These are phyloP conservation scores for Borealophlyctis nickersoniae DNA, from an alignment of 192 early-diverging fungal species.

Conservation along the genomic window DNA sequence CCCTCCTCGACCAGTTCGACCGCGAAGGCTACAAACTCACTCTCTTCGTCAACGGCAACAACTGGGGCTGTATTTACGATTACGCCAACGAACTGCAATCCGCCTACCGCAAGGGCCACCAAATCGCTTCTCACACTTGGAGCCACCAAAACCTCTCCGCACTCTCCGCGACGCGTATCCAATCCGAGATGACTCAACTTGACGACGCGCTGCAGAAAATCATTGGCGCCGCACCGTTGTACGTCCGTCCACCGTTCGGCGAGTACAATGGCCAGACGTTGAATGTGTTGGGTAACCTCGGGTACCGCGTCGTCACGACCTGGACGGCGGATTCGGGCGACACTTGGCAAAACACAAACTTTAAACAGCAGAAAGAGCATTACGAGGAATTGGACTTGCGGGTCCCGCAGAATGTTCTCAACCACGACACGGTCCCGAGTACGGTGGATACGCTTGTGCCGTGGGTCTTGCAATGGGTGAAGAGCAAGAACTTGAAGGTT, in stretches of 20 bases:
- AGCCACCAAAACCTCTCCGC: conserved; percentile 54
- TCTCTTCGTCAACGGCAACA: conserved; percentile 62
- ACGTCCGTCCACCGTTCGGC: conserved; percentile 20
- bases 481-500: neutral
- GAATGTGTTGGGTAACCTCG: neutral
- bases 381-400: neutral
- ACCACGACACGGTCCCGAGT: neutral
- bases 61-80: conserved; percentile 36
- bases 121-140: conserved; percentile 60
- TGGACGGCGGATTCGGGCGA: too few species aligned
- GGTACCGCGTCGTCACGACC: too few species aligned
- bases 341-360: too few species aligned
- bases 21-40: conserved; percentile 46
- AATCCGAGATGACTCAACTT: conserved; percentile 59
- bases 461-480: neutral
- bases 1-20: conserved; percentile 44
- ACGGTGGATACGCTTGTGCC: neutral
- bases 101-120: conserved; percentile 55
- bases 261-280: neutral
- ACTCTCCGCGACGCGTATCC: conserved; percentile 42
- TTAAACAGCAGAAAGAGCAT: neutral
- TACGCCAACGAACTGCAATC: conserved; percentile 41
- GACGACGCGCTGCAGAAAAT: conserved; percentile 50
- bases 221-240: conserved; percentile 4
- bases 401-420: neutral